Evolutionary conservation across 129 eudicot genomes (phyloP), one percentile per base, ranked within the genome.

Genomic region (Flaveria sonorensis): DNA sequence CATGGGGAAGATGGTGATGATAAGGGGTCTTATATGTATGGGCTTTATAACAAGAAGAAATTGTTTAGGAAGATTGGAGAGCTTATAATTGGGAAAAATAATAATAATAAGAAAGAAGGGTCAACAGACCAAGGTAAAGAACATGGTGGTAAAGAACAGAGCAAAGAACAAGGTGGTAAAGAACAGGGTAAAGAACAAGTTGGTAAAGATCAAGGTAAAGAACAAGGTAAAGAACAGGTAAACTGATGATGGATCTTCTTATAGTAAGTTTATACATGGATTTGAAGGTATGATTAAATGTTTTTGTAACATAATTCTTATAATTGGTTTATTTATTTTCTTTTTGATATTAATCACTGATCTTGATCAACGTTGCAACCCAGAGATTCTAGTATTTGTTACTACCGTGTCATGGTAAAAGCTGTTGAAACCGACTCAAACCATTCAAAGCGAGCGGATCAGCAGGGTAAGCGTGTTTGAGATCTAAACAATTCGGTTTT

Each of bases 61-160:
- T 47, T 91, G 82, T 77, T 88, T 48, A 64, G 83, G 24, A 77
- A 85, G 82, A 83, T 91, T 28, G 89, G 92, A 18, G 88, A 89
- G 63, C 81, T 88, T 48, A 68, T 88, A 50, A 65, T 68, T 43
- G 80, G 89, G 62, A 90, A 77, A 75, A 75, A 43, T 48, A 19
- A 72, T 48, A 19, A 72, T 16, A 7, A 39, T 18, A 80, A 80
- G 56, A 80, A 80, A 65, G 83, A 80, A 2, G 79, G 50, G 32
- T 12, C 74, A 57, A 23, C 57, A 1, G 83, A 80, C 8, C 74
- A 45, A 1, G 48, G 69, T 24, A 68, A 69, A 42, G 73, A 53
- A 51, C 68, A 73, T 0, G 68, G 68, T 10, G 48, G 47, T 3
- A 51, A 76, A 32, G 82, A 77, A 10, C 75, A 68, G 0, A 36